phyloP scores from a whole-genome alignment of 176 grass and related monocot species.

The Oryza punctata region DNA sequence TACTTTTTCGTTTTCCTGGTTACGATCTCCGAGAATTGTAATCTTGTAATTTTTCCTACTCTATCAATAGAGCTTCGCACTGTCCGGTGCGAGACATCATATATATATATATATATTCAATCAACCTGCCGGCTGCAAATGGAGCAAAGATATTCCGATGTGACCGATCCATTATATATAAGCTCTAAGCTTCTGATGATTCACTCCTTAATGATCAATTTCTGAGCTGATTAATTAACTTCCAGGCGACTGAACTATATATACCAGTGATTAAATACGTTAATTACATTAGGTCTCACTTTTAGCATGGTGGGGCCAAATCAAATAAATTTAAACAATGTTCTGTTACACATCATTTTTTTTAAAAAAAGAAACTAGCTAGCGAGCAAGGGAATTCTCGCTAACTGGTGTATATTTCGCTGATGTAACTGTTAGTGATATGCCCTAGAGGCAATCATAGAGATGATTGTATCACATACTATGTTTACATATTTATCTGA shows the following conservation, averaged over 20 bases:
- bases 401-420: neutral
- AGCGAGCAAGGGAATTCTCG: neutral
- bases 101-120: slow-evolving; percentile 22
- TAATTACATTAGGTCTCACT: neutral
- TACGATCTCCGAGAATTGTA: too few relatives aligned
- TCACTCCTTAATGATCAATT: neutral
- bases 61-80: too few relatives aligned
- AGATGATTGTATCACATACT: too few relatives aligned
- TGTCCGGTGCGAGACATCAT: too few relatives aligned
- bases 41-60: too few relatives aligned
- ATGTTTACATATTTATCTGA: too few relatives aligned
- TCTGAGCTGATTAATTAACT: neutral
- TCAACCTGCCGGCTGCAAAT: neutral
- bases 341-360: neutral
- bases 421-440: too few relatives aligned
- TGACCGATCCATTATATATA: neutral
- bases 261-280: neutral
- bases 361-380: neutral
- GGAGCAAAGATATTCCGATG: neutral
- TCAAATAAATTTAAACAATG: neutral
- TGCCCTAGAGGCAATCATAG: too few relatives aligned
- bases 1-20: too few relatives aligned
- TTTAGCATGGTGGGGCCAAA: neutral
- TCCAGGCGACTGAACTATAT: neutral
- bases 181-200: neutral